A percentile compares a stretch with the other conserved stretches of the same genome.
Evolutionary conservation across 495 filamentous ascomycete genomes (phyloP).

Genomic region (Xylaria bambusicola): DNA sequence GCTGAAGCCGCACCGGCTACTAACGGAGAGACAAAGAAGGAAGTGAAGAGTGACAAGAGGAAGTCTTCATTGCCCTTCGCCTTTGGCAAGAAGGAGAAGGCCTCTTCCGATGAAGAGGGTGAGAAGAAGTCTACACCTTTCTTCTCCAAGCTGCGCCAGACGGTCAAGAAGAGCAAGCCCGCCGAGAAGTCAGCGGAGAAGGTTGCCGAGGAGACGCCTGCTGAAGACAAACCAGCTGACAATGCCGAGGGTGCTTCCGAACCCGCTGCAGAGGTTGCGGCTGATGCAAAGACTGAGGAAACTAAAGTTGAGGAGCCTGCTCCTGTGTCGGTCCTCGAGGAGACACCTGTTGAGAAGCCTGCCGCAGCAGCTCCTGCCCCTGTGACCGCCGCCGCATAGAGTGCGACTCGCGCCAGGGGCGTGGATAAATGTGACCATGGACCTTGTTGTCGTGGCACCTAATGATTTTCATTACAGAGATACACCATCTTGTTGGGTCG

Average conservation of each 20-base stretch:
- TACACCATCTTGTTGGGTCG: constrained; percentile 41
- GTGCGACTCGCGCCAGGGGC: constrained; percentile 28
- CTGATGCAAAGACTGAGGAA: constrained; percentile 18
- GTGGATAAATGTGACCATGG: constrained; percentile 16
- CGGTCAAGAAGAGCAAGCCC: constrained; percentile 52
- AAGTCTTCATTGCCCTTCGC: constrained; percentile 58
- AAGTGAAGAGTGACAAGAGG: constrained; percentile 58
- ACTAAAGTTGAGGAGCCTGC: constrained; percentile 36
- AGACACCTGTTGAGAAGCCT: constrained; percentile 37
- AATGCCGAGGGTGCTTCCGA: constrained; percentile 51
- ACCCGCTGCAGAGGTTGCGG: constrained; percentile 34
- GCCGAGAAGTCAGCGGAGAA: constrained; percentile 53
- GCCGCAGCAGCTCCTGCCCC: constrained; percentile 38
- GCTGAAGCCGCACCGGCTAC: constrained; percentile 45
- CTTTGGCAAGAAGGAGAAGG: constrained; percentile 56
- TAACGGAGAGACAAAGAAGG: constrained; percentile 54
- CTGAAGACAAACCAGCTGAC: constrained; percentile 54
- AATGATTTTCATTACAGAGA: constrained; percentile 35
- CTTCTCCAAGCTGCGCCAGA: constrained; percentile 61
- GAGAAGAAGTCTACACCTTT: constrained; percentile 55
- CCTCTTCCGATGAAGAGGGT: constrained; percentile 50
- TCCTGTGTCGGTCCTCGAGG: too few relatives aligned
- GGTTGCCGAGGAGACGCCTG: constrained; percentile 44
- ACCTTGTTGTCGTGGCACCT: constrained; percentile 23
- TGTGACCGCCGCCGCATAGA: constrained; percentile 53